Conservation (phyloP, 1,139 yeast species). For the Pichia norvegensis region DNA sequence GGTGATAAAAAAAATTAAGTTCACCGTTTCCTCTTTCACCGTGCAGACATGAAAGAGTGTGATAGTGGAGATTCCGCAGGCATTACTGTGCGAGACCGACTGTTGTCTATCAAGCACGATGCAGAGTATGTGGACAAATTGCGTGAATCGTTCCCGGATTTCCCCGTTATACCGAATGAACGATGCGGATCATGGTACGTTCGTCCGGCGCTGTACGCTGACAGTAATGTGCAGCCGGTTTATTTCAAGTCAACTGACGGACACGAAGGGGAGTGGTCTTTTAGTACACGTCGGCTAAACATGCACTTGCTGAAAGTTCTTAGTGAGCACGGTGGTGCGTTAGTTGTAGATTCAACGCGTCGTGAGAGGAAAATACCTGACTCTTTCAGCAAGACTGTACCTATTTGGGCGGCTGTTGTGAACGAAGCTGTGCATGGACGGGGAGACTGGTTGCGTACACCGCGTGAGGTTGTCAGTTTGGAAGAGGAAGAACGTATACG, state of each 20-base stretch:
- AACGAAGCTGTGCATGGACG: constrained; percentile 34
- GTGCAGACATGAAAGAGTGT: too few relatives aligned
- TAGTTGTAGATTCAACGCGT: constrained; percentile 78
- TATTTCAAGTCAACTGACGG: constrained; percentile 93
- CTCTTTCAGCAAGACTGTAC: constrained; percentile 76
- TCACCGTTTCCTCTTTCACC: not conserved
- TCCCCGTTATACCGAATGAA: constrained; percentile 63
- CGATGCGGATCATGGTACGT: constrained; percentile 88
- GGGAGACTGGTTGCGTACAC: constrained; percentile 35
- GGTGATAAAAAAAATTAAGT: not conserved
- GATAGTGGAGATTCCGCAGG: not conserved
- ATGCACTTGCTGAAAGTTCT: constrained; percentile 55
- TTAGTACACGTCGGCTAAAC: constrained; percentile 65
- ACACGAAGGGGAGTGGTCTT: constrained; percentile 72
- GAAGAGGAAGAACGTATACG: constrained; percentile 53
- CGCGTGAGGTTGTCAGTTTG: constrained; percentile 45
- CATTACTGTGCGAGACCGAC: constrained; percentile 37
- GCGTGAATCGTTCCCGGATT: constrained; percentile 4
- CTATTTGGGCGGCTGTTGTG: constrained; percentile 85
- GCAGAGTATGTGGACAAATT: constrained; percentile 33
- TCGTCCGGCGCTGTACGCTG: constrained; percentile 31
- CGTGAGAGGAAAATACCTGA: constrained; percentile 83
- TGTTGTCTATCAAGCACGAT: constrained; percentile 65
- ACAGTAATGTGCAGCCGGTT: constrained; percentile 34
- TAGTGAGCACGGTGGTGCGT: constrained; percentile 36